These are phyloP conservation scores for Xanthoceras sorbifolium DNA, from an alignment of 345 rosid genomes.

Conservation along the genomic window DNA sequence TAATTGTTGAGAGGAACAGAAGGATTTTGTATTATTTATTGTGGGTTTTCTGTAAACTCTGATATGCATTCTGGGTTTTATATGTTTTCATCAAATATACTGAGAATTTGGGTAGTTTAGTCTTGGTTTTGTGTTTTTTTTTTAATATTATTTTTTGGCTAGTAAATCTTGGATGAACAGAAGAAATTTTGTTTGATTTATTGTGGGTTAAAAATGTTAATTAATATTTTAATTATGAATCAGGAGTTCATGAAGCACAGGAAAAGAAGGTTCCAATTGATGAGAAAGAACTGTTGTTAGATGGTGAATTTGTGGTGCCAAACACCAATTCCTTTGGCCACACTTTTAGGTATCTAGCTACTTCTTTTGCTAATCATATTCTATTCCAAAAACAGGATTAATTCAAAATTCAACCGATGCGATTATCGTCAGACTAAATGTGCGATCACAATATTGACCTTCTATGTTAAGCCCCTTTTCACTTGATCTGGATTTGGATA, in stretches of 20 bases:
- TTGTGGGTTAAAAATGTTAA: background rate
- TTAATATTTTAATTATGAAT: slow-evolving; percentile 6
- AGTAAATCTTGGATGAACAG: background rate
- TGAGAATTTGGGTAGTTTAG: background rate
- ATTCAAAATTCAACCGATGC: background rate
- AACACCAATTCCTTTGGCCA: slow-evolving; percentile 79
- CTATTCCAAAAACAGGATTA: too few species aligned
- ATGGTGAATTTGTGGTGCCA: slow-evolving; percentile 64
- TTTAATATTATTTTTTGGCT: background rate
- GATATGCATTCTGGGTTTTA: background rate
- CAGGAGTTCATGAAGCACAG: slow-evolving; percentile 22
- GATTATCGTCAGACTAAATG: too few species aligned
- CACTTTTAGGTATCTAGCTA: slow-evolving; percentile 58
- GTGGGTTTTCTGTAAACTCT: background rate
- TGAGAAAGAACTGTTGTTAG: slow-evolving; percentile 47
- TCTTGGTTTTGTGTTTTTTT: background rate
- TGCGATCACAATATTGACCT: background rate
- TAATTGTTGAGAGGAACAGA: too few species aligned
- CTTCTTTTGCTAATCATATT: background rate
- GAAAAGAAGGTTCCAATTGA: slow-evolving; percentile 41
- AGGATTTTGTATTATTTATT: background rate
- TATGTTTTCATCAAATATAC: background rate
- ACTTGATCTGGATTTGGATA: too few species aligned
- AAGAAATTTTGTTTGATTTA: background rate
- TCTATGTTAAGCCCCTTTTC: too few species aligned